Evolutionary conservation across 2,329 filamentous ascomycete species (phyloP).

Genomic region (Penicillium sp.): DNA sequence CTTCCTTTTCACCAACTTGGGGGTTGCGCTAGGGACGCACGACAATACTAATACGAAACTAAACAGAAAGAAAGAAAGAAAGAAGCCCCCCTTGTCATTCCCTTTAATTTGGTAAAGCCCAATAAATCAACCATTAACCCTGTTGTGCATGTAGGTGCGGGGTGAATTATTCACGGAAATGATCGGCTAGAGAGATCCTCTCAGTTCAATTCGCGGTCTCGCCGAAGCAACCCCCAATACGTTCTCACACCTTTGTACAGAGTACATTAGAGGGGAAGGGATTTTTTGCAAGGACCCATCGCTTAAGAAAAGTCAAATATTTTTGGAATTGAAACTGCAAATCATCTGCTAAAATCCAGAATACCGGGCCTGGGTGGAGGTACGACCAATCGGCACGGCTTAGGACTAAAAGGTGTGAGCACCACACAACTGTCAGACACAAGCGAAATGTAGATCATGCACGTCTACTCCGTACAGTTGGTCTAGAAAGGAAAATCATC

Average conservation of each 20-base stretch:
- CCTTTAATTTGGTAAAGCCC: background rate
- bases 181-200: constrained; percentile 8
- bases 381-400: constrained; percentile 1
- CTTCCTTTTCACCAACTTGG: background rate
- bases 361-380: background rate
- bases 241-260: background rate
- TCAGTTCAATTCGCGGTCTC: background rate
- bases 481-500: background rate
- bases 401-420: background rate
- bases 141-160: constrained; percentile 2
- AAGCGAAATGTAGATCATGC: constrained; percentile 11
- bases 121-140: background rate
- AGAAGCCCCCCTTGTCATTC: background rate
- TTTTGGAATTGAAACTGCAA: constrained; percentile 6
- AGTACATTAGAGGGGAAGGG: background rate
- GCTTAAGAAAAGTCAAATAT: background rate
- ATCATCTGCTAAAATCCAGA: background rate
- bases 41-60: background rate
- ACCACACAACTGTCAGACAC: constrained; percentile 6
- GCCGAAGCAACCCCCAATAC: background rate
- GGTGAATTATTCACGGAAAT: constrained; percentile 4
- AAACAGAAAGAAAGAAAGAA: background rate
- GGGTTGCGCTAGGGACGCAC: background rate
- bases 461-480: background rate
- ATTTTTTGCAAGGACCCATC: background rate